Percentiles rank a stretch among this genome's conserved stretches.
Evolutionary conservation across 1,139 yeast genomes (phyloP).

Genomic region (Nakaseomyces delphensis): DNA sequence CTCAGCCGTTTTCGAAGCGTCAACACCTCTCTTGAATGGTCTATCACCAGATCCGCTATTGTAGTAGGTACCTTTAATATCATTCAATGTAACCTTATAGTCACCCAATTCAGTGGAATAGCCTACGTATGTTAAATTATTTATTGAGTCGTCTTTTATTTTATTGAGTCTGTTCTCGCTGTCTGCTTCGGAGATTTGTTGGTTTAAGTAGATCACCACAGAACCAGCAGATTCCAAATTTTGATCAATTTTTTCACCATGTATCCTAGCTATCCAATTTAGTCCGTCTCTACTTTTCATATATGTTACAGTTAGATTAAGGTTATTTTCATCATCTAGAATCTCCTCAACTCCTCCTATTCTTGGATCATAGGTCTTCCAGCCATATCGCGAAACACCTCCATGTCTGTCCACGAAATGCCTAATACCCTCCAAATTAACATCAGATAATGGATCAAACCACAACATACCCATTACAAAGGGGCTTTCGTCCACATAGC

Average conservation of each 20-base stretch:
- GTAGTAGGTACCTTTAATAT: conserved; percentile 42
- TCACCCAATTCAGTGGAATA: conserved; percentile 47
- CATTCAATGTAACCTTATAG: conserved; percentile 44
- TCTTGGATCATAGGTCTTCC: conserved; percentile 83
- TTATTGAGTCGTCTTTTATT: conserved; percentile 32
- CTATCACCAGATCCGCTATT: not conserved
- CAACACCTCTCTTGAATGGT: conserved; percentile 30
- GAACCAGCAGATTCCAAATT: conserved; percentile 46
- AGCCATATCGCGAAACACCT: conserved; percentile 65
- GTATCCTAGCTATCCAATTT: conserved; percentile 68
- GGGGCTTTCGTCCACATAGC: conserved; percentile 54
- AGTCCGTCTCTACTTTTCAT: conserved; percentile 62
- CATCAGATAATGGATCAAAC: conserved; percentile 60
- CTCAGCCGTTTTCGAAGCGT: conserved; percentile 55
- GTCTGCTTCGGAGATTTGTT: conserved; percentile 45
- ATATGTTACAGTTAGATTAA: conserved; percentile 62
- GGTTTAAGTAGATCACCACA: conserved; percentile 59
- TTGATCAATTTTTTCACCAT: conserved; percentile 51
- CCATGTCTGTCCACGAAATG: conserved; percentile 65
- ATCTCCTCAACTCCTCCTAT: conserved; percentile 76
- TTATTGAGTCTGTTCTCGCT: conserved; percentile 40
- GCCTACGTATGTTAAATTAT: conserved; percentile 42
- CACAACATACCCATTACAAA: conserved; percentile 80
- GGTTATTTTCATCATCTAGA: conserved; percentile 53
- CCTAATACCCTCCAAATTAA: conserved; percentile 54